Conservation (phyloP, 1,284 basidiomycete genomes). For the Puccinia coronata region DNA sequence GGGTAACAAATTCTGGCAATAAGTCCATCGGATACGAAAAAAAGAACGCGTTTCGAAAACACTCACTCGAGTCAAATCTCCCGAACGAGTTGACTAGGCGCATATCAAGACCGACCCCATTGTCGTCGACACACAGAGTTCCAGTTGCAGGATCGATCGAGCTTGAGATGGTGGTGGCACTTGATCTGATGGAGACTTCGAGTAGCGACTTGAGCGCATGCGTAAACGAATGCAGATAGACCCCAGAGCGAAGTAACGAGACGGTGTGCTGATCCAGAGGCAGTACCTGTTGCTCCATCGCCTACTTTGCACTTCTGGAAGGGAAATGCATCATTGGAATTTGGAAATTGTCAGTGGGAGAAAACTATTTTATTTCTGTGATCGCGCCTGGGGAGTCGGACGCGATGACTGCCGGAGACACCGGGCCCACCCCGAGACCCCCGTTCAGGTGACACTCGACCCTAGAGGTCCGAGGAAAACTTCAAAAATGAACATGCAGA, state of each 20-base stretch:
- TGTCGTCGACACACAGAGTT: constrained; percentile 23
- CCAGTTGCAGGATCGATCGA: constrained; percentile 1
- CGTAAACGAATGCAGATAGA: constrained; percentile 4
- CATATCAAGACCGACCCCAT: constrained; percentile 14
- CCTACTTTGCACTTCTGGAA: not conserved
- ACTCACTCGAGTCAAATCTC: constrained; percentile 30
- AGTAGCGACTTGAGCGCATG: constrained; percentile 11
- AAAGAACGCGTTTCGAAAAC: not conserved
- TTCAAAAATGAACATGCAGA: no score
- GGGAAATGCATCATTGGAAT: not conserved
- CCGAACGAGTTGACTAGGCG: constrained; percentile 3
- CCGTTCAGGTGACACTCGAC: no score
- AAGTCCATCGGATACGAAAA: not conserved
- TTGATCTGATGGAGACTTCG: constrained; percentile 21
- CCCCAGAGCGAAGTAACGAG: constrained; percentile 17
- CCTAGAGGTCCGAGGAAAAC: no score
- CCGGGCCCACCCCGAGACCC: no score
- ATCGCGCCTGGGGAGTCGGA: no score
- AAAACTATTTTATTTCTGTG: no score
- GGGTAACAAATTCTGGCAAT: not conserved
- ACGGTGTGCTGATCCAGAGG: not conserved
- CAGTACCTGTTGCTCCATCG: not conserved
- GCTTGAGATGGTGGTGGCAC: constrained; percentile 4
- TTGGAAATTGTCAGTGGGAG: not conserved
- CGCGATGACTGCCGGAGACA: no score